Conservation (phyloP, 177 flowering plant genomes). For the Vitis hybrid region DNA sequence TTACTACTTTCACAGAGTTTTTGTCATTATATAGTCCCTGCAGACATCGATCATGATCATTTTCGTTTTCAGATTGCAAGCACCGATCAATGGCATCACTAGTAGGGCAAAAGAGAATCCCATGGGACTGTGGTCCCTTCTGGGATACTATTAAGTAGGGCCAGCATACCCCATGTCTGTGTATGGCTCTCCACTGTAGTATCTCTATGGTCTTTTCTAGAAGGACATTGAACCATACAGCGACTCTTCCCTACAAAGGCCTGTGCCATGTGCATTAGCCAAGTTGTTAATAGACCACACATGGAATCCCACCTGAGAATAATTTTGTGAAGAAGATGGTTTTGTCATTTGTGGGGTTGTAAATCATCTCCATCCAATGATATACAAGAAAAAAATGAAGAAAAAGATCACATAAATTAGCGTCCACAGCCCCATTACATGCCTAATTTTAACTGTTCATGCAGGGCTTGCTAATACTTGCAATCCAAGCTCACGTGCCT, state of each 20-base stretch:
- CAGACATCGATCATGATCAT: too few species aligned
- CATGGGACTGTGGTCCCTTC: background rate
- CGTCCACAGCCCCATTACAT: background rate
- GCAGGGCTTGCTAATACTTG: conserved; percentile 74
- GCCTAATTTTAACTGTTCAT: conserved; percentile 5
- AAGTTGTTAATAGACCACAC: background rate
- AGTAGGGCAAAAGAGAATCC: background rate
- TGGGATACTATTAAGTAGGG: background rate
- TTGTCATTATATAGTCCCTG: too few species aligned
- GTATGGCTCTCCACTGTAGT: background rate
- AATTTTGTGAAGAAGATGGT: background rate
- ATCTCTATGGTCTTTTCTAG: background rate
- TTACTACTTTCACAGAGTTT: too few species aligned
- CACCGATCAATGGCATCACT: background rate
- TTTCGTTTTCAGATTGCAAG: background rate
- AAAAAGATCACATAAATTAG: too few species aligned
- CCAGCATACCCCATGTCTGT: background rate
- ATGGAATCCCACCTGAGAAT: background rate
- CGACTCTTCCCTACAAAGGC: too few species aligned
- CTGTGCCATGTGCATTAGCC: background rate
- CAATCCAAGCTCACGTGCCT: conserved; percentile 63
- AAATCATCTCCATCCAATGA: background rate
- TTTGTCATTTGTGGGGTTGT: background rate
- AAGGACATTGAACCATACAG: background rate
- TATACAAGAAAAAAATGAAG: background rate